Evolutionary conservation across 768 basidiomycete genomes (phyloP), one percentile per base, ranked within the genome.

Genomic region (Fistulinella prunicolor): DNA sequence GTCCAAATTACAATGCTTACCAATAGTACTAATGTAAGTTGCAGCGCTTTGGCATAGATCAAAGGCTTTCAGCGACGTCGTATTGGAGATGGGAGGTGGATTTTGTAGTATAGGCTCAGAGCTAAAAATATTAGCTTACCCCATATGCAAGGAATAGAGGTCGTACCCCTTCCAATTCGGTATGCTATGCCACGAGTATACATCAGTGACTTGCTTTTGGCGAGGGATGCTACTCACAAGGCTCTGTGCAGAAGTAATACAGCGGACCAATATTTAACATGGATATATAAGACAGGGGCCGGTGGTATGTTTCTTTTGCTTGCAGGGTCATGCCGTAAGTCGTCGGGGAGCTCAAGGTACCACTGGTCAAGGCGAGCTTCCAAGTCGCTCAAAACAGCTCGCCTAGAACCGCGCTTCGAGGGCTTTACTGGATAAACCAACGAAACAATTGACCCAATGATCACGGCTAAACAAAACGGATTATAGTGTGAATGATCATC

Each of bases 1-100:
- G 17, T 12, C 44, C 23, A 21, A 38, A 38, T 16, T 28, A 17
- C 13, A 20, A 14, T n/a, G 59, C 68, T 54, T 57, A 86, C 88
- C 77, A 55, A 84, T 77, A 3, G 81, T 71, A 51, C 82, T 83
- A 44, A 89, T 72, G 55, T 86, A 83, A 38, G 76, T 78, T 29
- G 89, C 88, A 34, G 89, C 87, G 42, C 77, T 72, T 62, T 87
- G 83, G 14, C 86, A 83, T 13, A 87, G 70, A 59, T 90, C 89
- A 51, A 89, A 85, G 1, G 87, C 81, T 60, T 85, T 83, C 46
- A 79, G 65, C 21, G 81, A 80, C 8, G 73, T 55, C 1, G 79
- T 74, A 34, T 74, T 71, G 4, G 64, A 61, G 17, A 64, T 63
- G 21, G 48, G 36, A 32, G 60, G 52, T 43, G 78, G 75, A 52